phyloP scores from a whole-genome alignment of 495 filamentous ascomycete species.

The Amorphotheca resinae region DNA sequence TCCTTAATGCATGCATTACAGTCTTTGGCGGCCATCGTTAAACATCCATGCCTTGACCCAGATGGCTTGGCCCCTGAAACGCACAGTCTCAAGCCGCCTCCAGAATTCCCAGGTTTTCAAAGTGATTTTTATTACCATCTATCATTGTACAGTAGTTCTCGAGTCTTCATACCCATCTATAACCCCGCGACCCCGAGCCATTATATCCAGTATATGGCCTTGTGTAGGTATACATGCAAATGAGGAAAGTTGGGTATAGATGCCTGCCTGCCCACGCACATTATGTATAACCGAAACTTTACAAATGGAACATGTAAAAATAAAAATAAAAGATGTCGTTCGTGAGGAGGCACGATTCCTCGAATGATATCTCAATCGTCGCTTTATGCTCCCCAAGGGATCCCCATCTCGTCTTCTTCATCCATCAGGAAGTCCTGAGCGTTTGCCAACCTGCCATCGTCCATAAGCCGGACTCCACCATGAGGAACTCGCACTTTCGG shows the following conservation, averaged over 20 bases:
- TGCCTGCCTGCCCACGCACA: not conserved
- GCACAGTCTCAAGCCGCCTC: too few species aligned
- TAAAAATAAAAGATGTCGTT: too few species aligned
- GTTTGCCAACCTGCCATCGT: conserved; percentile 9
- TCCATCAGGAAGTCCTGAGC: conserved; percentile 12
- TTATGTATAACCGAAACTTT: not conserved
- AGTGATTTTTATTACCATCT: too few species aligned
- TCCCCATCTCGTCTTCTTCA: conserved; percentile 6
- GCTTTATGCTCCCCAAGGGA: conserved; percentile 12
- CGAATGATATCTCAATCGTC: too few species aligned
- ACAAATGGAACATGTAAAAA: too few species aligned
- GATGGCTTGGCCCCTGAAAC: too few species aligned
- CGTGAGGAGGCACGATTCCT: too few species aligned
- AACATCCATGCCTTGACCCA: too few species aligned
- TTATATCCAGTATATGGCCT: not conserved
- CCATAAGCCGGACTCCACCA: conserved; percentile 3
- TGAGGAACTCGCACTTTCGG: conserved; percentile 1
- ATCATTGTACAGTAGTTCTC: not conserved
- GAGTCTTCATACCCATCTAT: not conserved
- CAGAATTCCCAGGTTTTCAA: too few species aligned
- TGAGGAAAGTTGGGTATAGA: not conserved
- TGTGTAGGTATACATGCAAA: not conserved
- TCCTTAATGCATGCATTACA: too few species aligned
- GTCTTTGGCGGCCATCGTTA: too few species aligned
- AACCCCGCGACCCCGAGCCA: not conserved